These are phyloP conservation scores for Malania oleifera DNA, from an alignment of 164 flowering plant genomes.

Conservation along the genomic window DNA sequence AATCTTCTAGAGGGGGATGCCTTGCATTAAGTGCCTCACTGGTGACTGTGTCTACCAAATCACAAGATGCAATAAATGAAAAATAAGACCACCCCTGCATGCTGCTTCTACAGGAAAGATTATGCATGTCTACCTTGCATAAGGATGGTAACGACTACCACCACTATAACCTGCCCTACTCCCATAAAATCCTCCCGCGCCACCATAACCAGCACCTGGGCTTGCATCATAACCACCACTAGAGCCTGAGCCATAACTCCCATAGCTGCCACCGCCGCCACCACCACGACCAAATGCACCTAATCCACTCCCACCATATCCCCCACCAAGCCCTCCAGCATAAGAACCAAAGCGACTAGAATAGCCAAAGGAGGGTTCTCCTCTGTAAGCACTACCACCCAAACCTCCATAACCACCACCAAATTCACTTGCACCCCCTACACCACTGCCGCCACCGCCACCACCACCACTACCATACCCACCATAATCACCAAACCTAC, in stretches of 20 bases:
- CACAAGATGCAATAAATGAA: too few species aligned
- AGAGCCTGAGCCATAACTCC: slow-evolving; percentile 22
- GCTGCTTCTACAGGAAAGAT: too few species aligned
- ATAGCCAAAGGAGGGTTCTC: slow-evolving; percentile 41
- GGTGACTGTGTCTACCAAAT: too few species aligned
- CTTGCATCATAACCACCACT: slow-evolving; percentile 12
- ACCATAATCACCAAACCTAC: slow-evolving; percentile 11
- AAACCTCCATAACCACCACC: slow-evolving; percentile 14
- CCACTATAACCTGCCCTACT: slow-evolving; percentile 6
- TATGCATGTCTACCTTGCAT: too few species aligned
- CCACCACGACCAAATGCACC: slow-evolving; percentile 41
- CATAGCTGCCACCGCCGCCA: slow-evolving; percentile 21
- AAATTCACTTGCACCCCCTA: too few species aligned
- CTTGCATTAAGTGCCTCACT: too few species aligned
- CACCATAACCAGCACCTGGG: slow-evolving; percentile 14
- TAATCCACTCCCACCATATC: slow-evolving; percentile 34
- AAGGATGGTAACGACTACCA: too few species aligned
- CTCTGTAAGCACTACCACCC: slow-evolving; percentile 30
- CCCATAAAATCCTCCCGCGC: neutral
- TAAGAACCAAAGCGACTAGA: slow-evolving; percentile 45
- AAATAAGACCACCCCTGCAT: too few species aligned
- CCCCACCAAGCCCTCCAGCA: slow-evolving; percentile 36
- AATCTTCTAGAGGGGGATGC: too few species aligned
- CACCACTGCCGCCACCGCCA: slow-evolving; percentile 21
- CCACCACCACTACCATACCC: slow-evolving; percentile 23